Conservation (phyloP, 768 basidiomycete genomes). For the Hebeloma cylindrosporum region DNA sequence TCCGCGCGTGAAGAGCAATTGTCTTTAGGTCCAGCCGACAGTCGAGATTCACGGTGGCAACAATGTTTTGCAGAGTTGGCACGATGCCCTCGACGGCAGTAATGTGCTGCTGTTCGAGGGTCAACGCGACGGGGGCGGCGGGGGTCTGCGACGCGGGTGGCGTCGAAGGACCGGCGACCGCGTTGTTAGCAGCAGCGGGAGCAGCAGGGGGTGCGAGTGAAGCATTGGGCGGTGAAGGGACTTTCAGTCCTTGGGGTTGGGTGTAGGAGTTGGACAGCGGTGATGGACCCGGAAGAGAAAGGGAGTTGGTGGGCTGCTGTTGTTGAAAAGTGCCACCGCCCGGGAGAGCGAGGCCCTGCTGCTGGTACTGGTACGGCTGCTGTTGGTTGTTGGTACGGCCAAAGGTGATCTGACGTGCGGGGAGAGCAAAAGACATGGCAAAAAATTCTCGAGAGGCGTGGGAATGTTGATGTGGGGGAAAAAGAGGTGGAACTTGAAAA, state of each 20-base stretch:
- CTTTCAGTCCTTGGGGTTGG: constrained; percentile 34
- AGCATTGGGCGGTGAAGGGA: constrained; percentile 23
- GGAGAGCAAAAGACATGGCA: constrained; percentile 62
- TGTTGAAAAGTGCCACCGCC: constrained; percentile 50
- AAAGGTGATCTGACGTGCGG: constrained; percentile 78
- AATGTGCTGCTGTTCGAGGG: constrained; percentile 91
- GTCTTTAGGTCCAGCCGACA: constrained; percentile 97
- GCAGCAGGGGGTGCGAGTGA: constrained; percentile 25
- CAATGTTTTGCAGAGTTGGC: constrained; percentile 99
- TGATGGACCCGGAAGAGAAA: constrained; percentile 52
- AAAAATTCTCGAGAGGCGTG: constrained; percentile 38
- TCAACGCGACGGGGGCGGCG: constrained; percentile 70
- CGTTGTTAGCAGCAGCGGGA: constrained; percentile 33
- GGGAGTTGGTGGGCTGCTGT: constrained; percentile 36
- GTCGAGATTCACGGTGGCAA: constrained; percentile 97
- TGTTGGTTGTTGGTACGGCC: constrained; percentile 60
- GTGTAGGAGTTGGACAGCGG: constrained; percentile 58
- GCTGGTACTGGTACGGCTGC: constrained; percentile 41
- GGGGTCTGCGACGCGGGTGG: constrained; percentile 54
- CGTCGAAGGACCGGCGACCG: constrained; percentile 59
- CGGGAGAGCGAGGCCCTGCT: constrained; percentile 56
- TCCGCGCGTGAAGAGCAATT: constrained; percentile 95
- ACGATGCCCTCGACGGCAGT: constrained; percentile 98
- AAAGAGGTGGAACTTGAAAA: constrained; percentile 28
- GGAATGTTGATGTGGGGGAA: constrained; percentile 40